Evolutionary conservation across 2,329 filamentous ascomycete species (phyloP), one percentile per base, ranked within the genome.

Genomic region (Hortaea werneckii): DNA sequence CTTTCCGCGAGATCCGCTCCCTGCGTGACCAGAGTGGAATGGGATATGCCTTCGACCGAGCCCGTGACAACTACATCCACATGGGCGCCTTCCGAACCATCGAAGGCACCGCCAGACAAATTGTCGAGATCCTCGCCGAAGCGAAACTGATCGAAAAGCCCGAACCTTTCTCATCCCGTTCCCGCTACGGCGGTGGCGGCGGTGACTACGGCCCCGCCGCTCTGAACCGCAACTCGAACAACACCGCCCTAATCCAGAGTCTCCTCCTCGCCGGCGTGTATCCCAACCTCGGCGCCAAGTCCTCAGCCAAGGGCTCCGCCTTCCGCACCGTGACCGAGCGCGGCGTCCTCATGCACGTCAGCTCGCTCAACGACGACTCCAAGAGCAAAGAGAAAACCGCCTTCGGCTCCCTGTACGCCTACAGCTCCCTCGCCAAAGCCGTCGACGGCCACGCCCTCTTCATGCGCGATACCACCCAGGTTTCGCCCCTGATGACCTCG

Each of bases 181-280:
- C 37, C 10, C 37, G 37, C 9, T 39, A 8, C 32, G 9, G 32
- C 9, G 8, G n/a, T 20, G 20, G 20, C 20, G 20, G 20, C 20
- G 20, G 20, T 4, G 42, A 45, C 37, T 56, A 55, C 29, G 54
- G 58, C 4, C 54, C 55, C 7, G 32, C 37, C 5, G 43, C 37
- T 2, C 54, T 74, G 29, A 76, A 77, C 46, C 52, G 58, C 28
- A 71, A 75, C 53, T 70, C 72, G 3, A 46, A 61, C 30, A 68
- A 68, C 35, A 46, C 59, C 1, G 55, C 62, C 1, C 60, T 77
- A 27, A 62, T 76, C 44, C 74, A 71, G 47, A 66, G 69, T 10
- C 58, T 77, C n/a, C 51, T 69, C 4, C 49, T 70, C 9, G 67
- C 71, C 12, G 70, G 70, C 8, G 54, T 68, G 20, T 65, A 68